phyloP scores from a whole-genome alignment of 768 basidiomycete genomes.

The Xerocomus brunneocitrinus region DNA sequence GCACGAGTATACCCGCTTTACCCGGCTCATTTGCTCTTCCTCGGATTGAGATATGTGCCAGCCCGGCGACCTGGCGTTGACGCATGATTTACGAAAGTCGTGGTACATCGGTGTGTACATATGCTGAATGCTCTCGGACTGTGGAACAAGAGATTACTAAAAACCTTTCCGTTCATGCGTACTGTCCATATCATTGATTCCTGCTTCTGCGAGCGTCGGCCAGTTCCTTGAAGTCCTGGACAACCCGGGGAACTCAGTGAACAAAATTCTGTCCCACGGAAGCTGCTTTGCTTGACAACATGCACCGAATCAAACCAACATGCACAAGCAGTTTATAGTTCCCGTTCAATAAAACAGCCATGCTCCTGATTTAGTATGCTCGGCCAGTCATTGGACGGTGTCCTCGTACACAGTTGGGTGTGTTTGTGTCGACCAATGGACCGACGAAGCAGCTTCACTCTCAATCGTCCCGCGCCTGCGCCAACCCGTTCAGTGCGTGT shows the following conservation, averaged over 20 bases:
- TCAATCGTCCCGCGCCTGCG: conserved; percentile 56
- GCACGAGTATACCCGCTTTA: too few relatives aligned
- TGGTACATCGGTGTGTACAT: too few relatives aligned
- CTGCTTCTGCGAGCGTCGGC: conserved; percentile 24
- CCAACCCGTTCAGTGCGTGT: conserved; percentile 42
- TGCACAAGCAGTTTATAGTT: conserved; percentile 53
- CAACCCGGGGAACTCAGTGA: conserved; percentile 52
- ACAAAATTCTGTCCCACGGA: conserved; percentile 63
- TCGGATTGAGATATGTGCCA: too few relatives aligned
- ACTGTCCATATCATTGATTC: neutral
- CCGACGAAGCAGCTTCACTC: conserved; percentile 30
- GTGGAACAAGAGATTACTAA: too few relatives aligned
- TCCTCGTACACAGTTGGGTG: conserved; percentile 52
- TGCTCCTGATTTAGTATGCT: conserved; percentile 46
- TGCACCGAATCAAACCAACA: neutral
- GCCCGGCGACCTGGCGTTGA: too few relatives aligned
- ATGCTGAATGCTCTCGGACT: too few relatives aligned
- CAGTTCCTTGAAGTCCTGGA: conserved; percentile 58
- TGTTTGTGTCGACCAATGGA: neutral
- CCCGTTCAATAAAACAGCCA: conserved; percentile 59
- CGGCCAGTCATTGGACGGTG: conserved; percentile 41
- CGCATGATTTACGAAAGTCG: too few relatives aligned
- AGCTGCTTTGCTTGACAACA: conserved; percentile 51
- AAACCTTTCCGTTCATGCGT: neutral
- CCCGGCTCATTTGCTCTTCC: too few relatives aligned